phyloP scores from a whole-genome alignment of 1,284 basidiomycete genomes.

The Boletus mariae region DNA sequence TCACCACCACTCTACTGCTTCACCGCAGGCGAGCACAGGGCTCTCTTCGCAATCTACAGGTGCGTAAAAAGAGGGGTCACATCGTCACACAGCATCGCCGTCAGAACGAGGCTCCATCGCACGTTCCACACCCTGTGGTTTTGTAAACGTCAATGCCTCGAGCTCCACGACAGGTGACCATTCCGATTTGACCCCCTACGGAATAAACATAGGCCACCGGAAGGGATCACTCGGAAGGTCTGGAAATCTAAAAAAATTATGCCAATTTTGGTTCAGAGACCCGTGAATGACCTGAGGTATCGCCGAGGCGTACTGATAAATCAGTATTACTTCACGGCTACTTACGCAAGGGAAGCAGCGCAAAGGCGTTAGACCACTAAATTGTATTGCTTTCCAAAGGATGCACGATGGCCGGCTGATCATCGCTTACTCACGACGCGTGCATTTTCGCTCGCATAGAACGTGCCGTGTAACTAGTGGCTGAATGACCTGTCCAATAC shows the following conservation, averaged over 20 bases:
- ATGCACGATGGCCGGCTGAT: slow-evolving; percentile 3
- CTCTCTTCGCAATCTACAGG: not conserved
- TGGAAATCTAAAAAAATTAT: slow-evolving; percentile 1
- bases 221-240: not conserved
- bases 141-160: not conserved
- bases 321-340: not conserved
- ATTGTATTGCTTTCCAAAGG: not conserved
- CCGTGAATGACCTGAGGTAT: slow-evolving; percentile 5
- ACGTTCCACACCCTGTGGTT: not conserved
- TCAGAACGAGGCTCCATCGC: not conserved
- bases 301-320: slow-evolving; percentile 14
- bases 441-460: slow-evolving; percentile 8
- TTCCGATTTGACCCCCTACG: slow-evolving; percentile 2
- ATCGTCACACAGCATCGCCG: not conserved
- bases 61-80: not conserved
- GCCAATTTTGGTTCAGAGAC: slow-evolving; percentile 8
- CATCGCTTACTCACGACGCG: slow-evolving; percentile 9
- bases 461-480: slow-evolving; percentile 5
- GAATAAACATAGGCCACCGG: slow-evolving; percentile 6
- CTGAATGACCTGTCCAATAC: slow-evolving; percentile 7
- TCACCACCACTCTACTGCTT: slow-evolving; percentile 3
- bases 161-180: not conserved
- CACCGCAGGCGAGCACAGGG: slow-evolving; percentile 4
- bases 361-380: not conserved
- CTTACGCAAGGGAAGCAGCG: slow-evolving; percentile 11